Evolutionary conservation across 768 basidiomycete genomes (phyloP), one percentile per base, ranked within the genome.

Genomic region (Suillus tomentosus): DNA sequence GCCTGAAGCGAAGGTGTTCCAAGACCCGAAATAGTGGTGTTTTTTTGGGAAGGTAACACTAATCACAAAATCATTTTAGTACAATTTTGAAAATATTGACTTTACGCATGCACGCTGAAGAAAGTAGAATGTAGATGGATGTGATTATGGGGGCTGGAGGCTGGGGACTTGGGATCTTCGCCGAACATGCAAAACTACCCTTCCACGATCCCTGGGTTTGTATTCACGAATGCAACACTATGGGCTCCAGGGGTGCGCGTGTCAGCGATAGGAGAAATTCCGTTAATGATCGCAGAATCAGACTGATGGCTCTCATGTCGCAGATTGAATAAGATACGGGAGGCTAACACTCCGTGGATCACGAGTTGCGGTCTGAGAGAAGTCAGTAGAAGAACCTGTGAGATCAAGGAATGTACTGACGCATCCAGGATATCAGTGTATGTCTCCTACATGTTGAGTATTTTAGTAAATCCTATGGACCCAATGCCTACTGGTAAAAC

Each of bases 251-350:
- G 40, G 15, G 15, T 24, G 55, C n/a, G 3, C 3, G 9, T 56
- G 55, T 39, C 2, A 5, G 37, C 36, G 9, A 56, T 36, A 17
- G 56, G 56, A 1, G 27, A 17, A 5, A 3, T 24, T 24, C 2
- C 37, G 2, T 11, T 8, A 10, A 57, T 15, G 1, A 17, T 17
- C 22, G 1, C 37, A 3, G 37, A 39, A 6, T 24, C 22, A 24
- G 37, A 39, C 8, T 15, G 37, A 19, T 8, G n/a, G 22, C 60
- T 27, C 7, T 62, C 31, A 10, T 5, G 22, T 6, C 61, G 22
- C 36, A 62, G 36, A 54, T 62, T 54, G 53, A 62, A 39, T 62
- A 62, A n/a, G 22, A 61, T 61, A 36, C 51, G 61, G 39, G 50
- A 61, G 37, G 61, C 61, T 27, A 62, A 13, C 14, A 61, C 8